Evolutionary conservation across 1,139 yeast species (phyloP).

Genomic region (Kazachstania sp.): DNA sequence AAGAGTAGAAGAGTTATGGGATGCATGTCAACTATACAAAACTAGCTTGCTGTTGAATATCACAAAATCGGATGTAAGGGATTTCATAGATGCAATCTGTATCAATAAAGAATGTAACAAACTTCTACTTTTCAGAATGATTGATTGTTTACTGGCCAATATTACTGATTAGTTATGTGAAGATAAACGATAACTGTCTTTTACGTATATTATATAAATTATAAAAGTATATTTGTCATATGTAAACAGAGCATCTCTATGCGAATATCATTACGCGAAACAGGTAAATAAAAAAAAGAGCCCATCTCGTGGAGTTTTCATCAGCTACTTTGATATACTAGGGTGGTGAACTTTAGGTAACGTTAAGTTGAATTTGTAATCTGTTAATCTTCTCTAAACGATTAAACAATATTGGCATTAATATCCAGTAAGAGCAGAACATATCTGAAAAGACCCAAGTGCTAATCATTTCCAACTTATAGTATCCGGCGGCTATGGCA

Average conservation of each 20-base stretch:
- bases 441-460: too few relatives aligned
- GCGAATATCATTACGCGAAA: not conserved
- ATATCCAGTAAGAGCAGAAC: too few relatives aligned
- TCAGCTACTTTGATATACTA: too few relatives aligned
- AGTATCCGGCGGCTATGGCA: conserved; percentile 24
- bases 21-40: conserved; percentile 8
- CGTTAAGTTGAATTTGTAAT: too few relatives aligned
- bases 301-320: too few relatives aligned
- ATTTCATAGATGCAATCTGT: conserved; percentile 14
- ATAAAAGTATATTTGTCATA: too few relatives aligned
- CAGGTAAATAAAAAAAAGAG: not conserved
- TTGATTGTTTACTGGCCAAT: conserved; percentile 17
- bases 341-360: too few relatives aligned
- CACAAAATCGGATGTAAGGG: conserved; percentile 11
- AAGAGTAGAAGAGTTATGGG: conserved; percentile 13
- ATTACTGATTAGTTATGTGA: not conserved
- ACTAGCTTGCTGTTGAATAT: conserved; percentile 13
- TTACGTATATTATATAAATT: too few relatives aligned
- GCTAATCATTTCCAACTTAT: not conserved
- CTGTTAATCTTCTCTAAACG: too few relatives aligned
- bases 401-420: too few relatives aligned
- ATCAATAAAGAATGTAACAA: conserved; percentile 16
- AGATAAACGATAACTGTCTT: not conserved
- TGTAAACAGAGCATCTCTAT: too few relatives aligned
- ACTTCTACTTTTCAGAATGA: conserved; percentile 11